Evolutionary conservation across 331 rosid genomes (phyloP).

Genomic region (Pyracantha coccinea): DNA sequence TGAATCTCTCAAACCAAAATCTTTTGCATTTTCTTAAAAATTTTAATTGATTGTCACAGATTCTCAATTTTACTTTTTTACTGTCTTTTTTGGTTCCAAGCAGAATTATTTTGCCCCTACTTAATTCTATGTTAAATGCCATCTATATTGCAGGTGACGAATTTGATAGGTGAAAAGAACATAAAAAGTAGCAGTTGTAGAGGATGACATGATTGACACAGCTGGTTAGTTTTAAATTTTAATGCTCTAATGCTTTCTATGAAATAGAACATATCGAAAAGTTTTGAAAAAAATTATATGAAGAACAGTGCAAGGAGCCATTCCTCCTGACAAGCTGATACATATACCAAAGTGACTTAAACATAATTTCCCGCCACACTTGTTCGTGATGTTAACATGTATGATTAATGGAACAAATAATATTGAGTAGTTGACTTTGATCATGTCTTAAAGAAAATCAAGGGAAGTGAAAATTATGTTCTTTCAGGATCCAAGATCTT

Average conservation of each 20-base stretch:
- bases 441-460: neutral
- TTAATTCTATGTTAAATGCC: neutral
- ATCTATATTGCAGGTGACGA: neutral
- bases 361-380: neutral
- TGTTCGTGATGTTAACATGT: neutral
- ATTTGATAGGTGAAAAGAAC: neutral
- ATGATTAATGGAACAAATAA: neutral
- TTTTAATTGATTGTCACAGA: neutral
- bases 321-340: neutral
- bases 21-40: neutral
- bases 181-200: neutral
- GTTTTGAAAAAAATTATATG: neutral
- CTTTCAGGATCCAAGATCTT: neutral
- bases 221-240: neutral
- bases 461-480: neutral
- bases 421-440: neutral
- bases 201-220: neutral
- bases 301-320: neutral
- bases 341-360: neutral
- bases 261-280: neutral
- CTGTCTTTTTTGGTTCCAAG: neutral
- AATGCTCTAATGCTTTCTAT: neutral
- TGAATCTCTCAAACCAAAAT: neutral
- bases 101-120: neutral
- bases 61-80: neutral